phyloP scores from a whole-genome alignment of 2,329 filamentous ascomycete genomes.

The Thermomyces lanuginosus region DNA sequence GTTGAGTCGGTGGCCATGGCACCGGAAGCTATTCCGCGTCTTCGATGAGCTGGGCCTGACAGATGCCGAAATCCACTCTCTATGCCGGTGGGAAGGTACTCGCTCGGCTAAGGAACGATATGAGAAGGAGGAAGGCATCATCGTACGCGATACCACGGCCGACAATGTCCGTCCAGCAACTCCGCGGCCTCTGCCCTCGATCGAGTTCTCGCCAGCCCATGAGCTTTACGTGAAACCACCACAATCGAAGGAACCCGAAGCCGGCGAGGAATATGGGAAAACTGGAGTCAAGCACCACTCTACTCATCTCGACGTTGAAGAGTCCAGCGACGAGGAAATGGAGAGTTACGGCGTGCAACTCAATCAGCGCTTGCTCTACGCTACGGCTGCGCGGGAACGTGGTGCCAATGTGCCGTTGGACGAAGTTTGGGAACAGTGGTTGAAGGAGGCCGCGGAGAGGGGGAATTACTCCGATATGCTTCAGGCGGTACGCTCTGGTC shows the following conservation, averaged over 20 bases:
- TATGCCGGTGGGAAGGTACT: slow-evolving; percentile 44
- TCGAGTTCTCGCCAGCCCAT: no score
- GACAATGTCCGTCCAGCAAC: slow-evolving; percentile 38
- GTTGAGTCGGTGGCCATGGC: slow-evolving; percentile 44
- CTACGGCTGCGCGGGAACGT: slow-evolving; percentile 36
- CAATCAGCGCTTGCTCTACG: slow-evolving; percentile 37
- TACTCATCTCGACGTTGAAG: slow-evolving; percentile 21
- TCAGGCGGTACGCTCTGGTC: slow-evolving; percentile 22
- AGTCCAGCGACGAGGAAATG: slow-evolving; percentile 30
- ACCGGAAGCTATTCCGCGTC: slow-evolving; percentile 42
- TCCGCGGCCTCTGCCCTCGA: slow-evolving; percentile 20
- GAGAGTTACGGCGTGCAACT: slow-evolving; percentile 36
- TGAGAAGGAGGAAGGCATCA: slow-evolving; percentile 40
- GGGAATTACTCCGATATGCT: slow-evolving; percentile 28
- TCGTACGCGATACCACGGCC: slow-evolving; percentile 45
- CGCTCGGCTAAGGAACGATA: slow-evolving; percentile 32
- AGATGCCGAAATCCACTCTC: slow-evolving; percentile 41
- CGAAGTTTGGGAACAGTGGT: slow-evolving; percentile 40
- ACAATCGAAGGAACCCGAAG: slow-evolving; percentile 12
- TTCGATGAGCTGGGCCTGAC: slow-evolving; percentile 46
- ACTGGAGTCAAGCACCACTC: no score
- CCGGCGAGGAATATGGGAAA: no score
- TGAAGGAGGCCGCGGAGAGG: slow-evolving; percentile 40
- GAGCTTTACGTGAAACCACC: no score
- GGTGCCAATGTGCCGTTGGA: slow-evolving; percentile 30